Percentiles rank a stretch among this genome's conserved stretches.
These are phyloP conservation scores for Favolaschia claudopus DNA, from an alignment of 768 basidiomycete genomes.

Conservation along the genomic window DNA sequence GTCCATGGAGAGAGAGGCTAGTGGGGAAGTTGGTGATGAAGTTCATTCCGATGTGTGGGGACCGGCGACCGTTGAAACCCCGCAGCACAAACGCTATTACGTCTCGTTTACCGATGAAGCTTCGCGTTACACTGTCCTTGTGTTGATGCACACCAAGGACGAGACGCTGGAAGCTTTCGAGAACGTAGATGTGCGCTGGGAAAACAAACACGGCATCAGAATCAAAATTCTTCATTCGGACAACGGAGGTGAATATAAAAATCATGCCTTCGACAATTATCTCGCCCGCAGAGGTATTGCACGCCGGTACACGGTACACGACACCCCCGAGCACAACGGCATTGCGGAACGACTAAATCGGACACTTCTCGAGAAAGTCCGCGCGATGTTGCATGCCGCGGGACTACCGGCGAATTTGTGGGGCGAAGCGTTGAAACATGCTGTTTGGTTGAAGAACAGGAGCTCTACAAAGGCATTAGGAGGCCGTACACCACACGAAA, in stretches of 20 bases:
- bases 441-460: constrained; percentile 35
- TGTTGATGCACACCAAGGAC: constrained; percentile 37
- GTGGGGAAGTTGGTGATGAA: constrained; percentile 33
- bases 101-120: constrained; percentile 42
- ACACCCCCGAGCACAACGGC: constrained; percentile 44
- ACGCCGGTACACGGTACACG: constrained; percentile 28
- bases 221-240: constrained; percentile 38
- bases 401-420: constrained; percentile 40
- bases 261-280: constrained; percentile 24
- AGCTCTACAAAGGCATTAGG: constrained; percentile 27
- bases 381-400: constrained; percentile 36
- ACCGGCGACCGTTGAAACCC: constrained; percentile 31
- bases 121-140: constrained; percentile 30
- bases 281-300: constrained; percentile 26
- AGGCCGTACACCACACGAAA: constrained; percentile 30
- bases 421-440: constrained; percentile 36
- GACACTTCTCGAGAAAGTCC: constrained; percentile 34
- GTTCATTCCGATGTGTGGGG: constrained; percentile 47
- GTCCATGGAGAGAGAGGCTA: constrained; percentile 22
- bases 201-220: constrained; percentile 31
- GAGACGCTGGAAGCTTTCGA: constrained; percentile 32
- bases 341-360: constrained; percentile 46
- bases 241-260: constrained; percentile 37
- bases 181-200: constrained; percentile 29
- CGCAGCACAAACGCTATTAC: constrained; percentile 34